Conservation (phyloP, 2,329 filamentous ascomycete genomes). For the Botryotinia globosa region DNA sequence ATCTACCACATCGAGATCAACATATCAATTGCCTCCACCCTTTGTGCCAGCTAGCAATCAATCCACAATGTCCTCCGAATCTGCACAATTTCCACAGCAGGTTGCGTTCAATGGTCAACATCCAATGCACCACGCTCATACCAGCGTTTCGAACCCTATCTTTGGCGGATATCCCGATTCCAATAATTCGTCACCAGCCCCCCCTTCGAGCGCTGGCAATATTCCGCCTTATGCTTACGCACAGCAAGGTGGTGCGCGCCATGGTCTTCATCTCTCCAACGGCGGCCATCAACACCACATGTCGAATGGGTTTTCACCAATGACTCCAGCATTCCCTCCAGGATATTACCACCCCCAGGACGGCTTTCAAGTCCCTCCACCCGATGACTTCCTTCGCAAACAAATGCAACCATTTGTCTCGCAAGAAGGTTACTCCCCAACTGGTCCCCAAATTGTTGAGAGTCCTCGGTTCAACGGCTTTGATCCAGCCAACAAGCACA, state of each 20-base stretch:
- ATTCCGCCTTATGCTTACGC: constrained; percentile 37
- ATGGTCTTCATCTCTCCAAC: constrained; percentile 31
- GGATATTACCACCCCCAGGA: constrained; percentile 33
- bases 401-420: constrained; percentile 37
- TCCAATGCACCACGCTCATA: constrained; percentile 50
- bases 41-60: constrained; percentile 42
- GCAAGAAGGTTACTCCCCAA: constrained; percentile 40
- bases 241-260: constrained; percentile 24
- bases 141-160: constrained; percentile 54
- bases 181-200: constrained; percentile 56
- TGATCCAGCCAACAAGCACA: constrained; percentile 57
- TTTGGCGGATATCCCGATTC: constrained; percentile 56
- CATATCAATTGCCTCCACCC: constrained; percentile 46
- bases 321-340: constrained; percentile 31
- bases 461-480: constrained; percentile 38
- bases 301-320: constrained; percentile 34
- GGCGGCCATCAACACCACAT: constrained; percentile 32
- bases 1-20: constrained; percentile 33
- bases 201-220: constrained; percentile 49
- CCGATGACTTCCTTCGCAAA: constrained; percentile 31
- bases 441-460: constrained; percentile 30
- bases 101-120: constrained; percentile 32
- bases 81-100: constrained; percentile 26
- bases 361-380: constrained; percentile 25
- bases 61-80: constrained; percentile 22